These are phyloP conservation scores for Lyophyllum decastes DNA, from an alignment of 768 basidiomycete genomes.

Conservation along the genomic window DNA sequence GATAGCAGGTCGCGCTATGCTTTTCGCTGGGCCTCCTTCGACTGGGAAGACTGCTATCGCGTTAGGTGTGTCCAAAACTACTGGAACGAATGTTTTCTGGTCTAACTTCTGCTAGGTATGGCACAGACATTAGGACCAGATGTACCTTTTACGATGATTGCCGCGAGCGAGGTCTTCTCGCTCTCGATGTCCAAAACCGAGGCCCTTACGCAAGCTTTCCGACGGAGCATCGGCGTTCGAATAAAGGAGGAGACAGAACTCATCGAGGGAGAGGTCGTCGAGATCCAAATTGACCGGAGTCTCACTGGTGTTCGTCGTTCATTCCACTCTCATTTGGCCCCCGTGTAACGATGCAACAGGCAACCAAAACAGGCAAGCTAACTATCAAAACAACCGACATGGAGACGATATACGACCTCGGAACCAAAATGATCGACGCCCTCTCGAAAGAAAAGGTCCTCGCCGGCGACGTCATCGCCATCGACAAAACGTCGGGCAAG, in stretches of 20 bases:
- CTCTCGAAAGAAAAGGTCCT: conserved; percentile 96
- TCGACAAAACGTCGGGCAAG: conserved; percentile 97
- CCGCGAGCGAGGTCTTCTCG: conserved; percentile 97
- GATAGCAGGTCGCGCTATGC: conserved; percentile 93
- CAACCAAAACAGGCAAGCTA: conserved; percentile 95
- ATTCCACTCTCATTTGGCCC: conserved; percentile 5
- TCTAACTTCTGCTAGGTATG: conserved; percentile 63
- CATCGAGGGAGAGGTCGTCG: conserved; percentile 97
- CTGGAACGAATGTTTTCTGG: background rate
- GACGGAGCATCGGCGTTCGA: conserved; percentile 93
- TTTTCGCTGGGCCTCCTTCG: conserved; percentile 97
- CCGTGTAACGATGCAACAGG: conserved; percentile 44
- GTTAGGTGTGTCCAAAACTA: conserved; percentile 59
- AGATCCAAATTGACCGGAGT: conserved; percentile 97
- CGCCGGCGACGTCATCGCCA: conserved; percentile 91
- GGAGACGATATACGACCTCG: conserved; percentile 99
- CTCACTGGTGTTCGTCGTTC: conserved; percentile 76
- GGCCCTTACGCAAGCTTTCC: conserved; percentile 93
- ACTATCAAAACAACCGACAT: conserved; percentile 99
- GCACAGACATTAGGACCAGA: conserved; percentile 92
- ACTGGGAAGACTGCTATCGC: conserved; percentile 99
- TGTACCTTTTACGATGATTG: conserved; percentile 98
- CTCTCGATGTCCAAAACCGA: conserved; percentile 99
- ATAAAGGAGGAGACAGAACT: conserved; percentile 98
- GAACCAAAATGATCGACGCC: conserved; percentile 99